phyloP scores from a whole-genome alignment of 2,329 filamentous ascomycete genomes.

The Hypoxylon sp. region DNA sequence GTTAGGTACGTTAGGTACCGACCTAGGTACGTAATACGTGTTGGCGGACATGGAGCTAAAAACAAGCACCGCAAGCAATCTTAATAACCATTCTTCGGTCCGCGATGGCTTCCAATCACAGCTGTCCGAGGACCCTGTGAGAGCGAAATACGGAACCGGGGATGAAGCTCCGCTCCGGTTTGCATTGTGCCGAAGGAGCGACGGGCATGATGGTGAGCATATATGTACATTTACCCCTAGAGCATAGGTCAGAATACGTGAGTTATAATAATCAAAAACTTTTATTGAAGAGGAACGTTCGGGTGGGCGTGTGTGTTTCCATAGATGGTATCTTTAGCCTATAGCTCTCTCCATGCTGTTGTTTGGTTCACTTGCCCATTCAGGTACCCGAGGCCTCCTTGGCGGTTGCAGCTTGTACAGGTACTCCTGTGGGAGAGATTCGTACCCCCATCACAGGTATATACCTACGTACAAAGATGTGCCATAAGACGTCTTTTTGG shows the following conservation, averaged over 20 bases:
- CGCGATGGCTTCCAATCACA: slow-evolving; percentile 16
- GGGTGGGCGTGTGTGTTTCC: too few relatives aligned
- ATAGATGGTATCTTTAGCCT: slow-evolving; percentile 1
- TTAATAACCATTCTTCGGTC: slow-evolving; percentile 3
- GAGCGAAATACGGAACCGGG: slow-evolving; percentile 4
- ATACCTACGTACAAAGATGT: background rate
- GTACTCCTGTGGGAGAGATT: background rate
- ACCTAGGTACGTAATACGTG: background rate
- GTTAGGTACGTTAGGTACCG: too few relatives aligned
- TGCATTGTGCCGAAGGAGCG: slow-evolving; percentile 12
- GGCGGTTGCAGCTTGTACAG: background rate
- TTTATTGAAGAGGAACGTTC: background rate
- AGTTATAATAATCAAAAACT: slow-evolving; percentile 5
- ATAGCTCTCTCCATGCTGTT: background rate
- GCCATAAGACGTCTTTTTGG: background rate
- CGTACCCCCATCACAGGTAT: background rate
- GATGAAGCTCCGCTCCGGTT: slow-evolving; percentile 2
- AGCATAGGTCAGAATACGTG: slow-evolving; percentile 4
- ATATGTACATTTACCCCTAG: background rate
- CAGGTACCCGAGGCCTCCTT: slow-evolving; percentile 1
- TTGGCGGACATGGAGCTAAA: background rate
- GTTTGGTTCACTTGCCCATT: background rate
- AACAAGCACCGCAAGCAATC: background rate
- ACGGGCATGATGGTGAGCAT: slow-evolving; percentile 18
- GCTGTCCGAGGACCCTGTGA: background rate